Conservation (phyloP, 805 yeast species). For the Zygotorulaspora florentina region DNA sequence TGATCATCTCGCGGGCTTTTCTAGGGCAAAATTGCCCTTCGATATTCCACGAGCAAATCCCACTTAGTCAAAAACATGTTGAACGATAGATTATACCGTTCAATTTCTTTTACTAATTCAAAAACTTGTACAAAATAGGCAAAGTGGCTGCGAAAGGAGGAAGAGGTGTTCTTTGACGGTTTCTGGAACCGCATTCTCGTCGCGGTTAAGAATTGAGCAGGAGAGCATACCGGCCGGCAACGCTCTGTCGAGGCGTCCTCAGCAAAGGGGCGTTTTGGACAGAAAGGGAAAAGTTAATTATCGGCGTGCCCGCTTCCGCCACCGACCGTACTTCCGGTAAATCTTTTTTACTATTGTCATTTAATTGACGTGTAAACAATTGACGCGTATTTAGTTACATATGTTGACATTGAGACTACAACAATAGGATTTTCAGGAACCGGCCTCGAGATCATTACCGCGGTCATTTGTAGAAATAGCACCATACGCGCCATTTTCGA, state of each 20-base stretch:
- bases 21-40: no score
- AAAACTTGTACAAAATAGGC: background rate
- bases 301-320: no score
- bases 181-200: background rate
- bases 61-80: no score
- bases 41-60: no score
- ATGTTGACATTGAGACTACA: background rate
- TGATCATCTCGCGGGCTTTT: no score
- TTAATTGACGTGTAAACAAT: no score
- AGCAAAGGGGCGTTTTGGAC: background rate
- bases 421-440: background rate
- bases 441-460: constrained; percentile 6
- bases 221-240: no score
- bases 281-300: background rate
- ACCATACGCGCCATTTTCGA: constrained; percentile 15
- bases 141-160: background rate
- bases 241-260: background rate
- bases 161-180: background rate
- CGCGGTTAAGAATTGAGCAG: background rate
- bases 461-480: constrained; percentile 12
- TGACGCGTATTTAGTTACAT: no score
- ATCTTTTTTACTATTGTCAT: no score
- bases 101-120: no score
- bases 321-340: no score
- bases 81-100: no score